Evolutionary conservation across 768 basidiomycete species (phyloP), one percentile per base, ranked within the genome.

Genomic region (Fomitopsis serialis): DNA sequence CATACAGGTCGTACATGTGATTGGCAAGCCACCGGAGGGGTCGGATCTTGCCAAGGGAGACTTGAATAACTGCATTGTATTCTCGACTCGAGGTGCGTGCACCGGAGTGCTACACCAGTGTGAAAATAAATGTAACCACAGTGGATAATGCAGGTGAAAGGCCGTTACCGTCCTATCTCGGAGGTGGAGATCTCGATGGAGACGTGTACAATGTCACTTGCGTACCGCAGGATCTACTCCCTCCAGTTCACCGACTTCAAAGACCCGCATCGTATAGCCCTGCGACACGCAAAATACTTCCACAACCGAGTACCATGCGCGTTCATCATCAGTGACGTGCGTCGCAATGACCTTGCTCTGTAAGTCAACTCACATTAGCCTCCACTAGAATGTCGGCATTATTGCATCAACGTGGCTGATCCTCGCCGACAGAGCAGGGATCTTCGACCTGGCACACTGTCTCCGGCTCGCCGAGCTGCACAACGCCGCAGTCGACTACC

Each of bases 151-250:
- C 54, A 21, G 19, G n/a, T 17, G 11, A 23, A 85, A 85, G 85
- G 7, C 50, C 87, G 0, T 60, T 87, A 13, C 78, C 84, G 0
- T 81, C 82, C 2, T 82, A 72, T 53, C 72, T 85, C 0, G 84
- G 85, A 2, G 86, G 86, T 1, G 86, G 85, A 0, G 87, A 88
- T 61, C 68, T 87, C 11, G 86, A 89, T 61, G 85, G 61, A 11
- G 63, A 63, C 32, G 54, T 54, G 29, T 65, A 62, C 50, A 59
- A 63, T 45, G 49, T 63, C 22, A 65, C 66, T 1, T 58, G 54
- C 17, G 54, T 64, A 49, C 50, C 29, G 24, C 15, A 24, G 15
- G 51, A 57, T 0, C 61, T 74, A 3, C 59, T 63, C 23, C 70
- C 73, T 0, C 32, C 21, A n/a, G 15, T 40, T 6, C 8, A 40